Percentiles rank a stretch among this genome's conserved stretches.
phyloP scores from a whole-genome alignment of 1,284 basidiomycete genomes.

The Acaromyces ingoldii region DNA sequence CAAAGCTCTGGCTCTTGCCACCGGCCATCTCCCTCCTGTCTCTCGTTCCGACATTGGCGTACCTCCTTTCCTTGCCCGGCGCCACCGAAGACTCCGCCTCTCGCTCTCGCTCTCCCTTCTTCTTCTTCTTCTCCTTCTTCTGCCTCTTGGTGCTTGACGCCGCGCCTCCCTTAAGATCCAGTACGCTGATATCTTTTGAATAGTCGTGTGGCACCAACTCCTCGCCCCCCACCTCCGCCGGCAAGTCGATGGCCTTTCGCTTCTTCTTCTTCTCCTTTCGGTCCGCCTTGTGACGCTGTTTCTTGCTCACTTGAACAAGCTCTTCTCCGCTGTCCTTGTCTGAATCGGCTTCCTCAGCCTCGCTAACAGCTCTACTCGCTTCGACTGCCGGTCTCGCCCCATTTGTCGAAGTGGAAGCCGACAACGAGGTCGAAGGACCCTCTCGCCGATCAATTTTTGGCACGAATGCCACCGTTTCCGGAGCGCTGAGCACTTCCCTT shows the following conservation, averaged over 20 bases:
- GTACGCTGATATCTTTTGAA: not conserved
- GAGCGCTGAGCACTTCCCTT: not conserved
- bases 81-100: not conserved
- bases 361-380: not conserved
- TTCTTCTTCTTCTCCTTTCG: conserved; percentile 1
- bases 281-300: not conserved
- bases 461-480: not conserved
- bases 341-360: too few relatives aligned
- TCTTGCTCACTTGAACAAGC: conserved; percentile 3
- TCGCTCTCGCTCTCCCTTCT: conserved; percentile 1
- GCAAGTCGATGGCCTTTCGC: too few relatives aligned
- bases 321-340: not conserved
- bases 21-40: not conserved
- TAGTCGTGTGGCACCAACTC: conserved; percentile 9
- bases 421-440: too few relatives aligned
- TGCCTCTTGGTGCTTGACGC: not conserved
- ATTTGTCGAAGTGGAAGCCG: not conserved
- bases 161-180: not conserved
- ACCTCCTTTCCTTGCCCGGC: not conserved
- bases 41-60: not conserved
- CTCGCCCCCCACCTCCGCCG: too few relatives aligned
- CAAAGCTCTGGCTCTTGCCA: conserved; percentile 2
- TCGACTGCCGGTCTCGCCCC: not conserved
- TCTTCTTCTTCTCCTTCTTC: conserved; percentile 6
- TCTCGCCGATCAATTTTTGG: too few relatives aligned